phyloP scores from a whole-genome alignment of 768 basidiomycete species.

The Russula lepida region DNA sequence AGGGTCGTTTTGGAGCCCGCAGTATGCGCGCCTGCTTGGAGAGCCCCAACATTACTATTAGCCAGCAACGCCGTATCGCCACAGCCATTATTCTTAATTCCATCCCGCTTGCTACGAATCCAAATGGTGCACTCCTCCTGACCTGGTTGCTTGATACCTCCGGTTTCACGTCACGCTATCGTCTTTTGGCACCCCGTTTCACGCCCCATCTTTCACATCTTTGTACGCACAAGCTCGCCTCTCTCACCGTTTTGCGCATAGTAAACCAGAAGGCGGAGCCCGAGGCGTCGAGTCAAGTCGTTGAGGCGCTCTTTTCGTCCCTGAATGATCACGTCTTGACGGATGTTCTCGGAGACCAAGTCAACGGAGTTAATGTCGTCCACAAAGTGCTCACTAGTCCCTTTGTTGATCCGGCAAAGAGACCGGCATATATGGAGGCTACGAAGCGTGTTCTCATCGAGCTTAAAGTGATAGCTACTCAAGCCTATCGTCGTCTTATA shows the following conservation, averaged over 20 bases:
- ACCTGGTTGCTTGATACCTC: slow-evolving; percentile 97
- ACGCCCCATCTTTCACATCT: slow-evolving; percentile 94
- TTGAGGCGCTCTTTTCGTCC: slow-evolving; percentile 87
- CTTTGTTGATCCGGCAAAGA: slow-evolving; percentile 67
- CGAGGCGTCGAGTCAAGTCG: slow-evolving; percentile 76
- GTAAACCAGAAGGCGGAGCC: slow-evolving; percentile 95
- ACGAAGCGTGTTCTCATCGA: slow-evolving; percentile 86
- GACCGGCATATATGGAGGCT: slow-evolving; percentile 66
- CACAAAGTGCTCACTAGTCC: slow-evolving; percentile 88
- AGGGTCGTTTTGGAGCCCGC: slow-evolving; percentile 95
- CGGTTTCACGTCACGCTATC: slow-evolving; percentile 91
- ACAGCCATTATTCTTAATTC: slow-evolving; percentile 94
- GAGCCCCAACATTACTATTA: slow-evolving; percentile 75
- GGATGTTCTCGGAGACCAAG: slow-evolving; percentile 92
- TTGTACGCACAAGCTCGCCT: slow-evolving; percentile 96
- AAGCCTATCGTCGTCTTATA: slow-evolving; percentile 86
- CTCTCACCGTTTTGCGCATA: slow-evolving; percentile 87
- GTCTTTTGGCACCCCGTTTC: slow-evolving; percentile 89
- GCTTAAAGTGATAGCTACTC: slow-evolving; percentile 88
- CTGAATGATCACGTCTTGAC: slow-evolving; percentile 84
- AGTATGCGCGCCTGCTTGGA: slow-evolving; percentile 97
- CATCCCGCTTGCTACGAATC: slow-evolving; percentile 94
- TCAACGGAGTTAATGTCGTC: slow-evolving; percentile 88
- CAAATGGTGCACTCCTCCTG: slow-evolving; percentile 89
- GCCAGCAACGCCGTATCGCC: slow-evolving; percentile 91